Base-by-base conservation (phyloP, 2,329 filamentous ascomycete species). In the Magnaporthiopsis rhizophila region DNA sequence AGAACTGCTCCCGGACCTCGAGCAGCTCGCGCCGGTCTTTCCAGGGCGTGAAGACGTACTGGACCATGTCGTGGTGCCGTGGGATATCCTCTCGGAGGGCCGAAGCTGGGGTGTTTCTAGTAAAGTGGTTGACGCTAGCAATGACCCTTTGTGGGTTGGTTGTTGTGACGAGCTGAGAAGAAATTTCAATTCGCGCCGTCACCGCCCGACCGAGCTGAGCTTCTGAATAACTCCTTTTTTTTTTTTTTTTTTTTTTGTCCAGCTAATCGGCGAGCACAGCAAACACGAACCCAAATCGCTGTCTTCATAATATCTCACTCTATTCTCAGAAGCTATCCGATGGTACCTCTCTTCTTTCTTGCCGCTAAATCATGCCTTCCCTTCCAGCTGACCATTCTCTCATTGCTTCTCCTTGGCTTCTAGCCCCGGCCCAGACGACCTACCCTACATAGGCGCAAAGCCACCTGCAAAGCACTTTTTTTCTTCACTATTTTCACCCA, bases 11-110 rank as follows among this genome's bases (percentile, higher is more conserved):
- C 66, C 89, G 84, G 64, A 92, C 84, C 61, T 78, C 74, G 65
- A 91, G 81, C 66, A 93, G 83, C 73, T 92, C 89, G 65, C 77
- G 72, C 64, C 81, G 82, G 74, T 84, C 78, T 68, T 88, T 86
- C 89, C 89, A 92, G 45, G 89, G 89, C 64, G 89, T 91, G 71
- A 89, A 86, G 67, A 88, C 81, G 76, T 90, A 91, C 71, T 87
- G 85, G 34, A 89, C 85, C 87, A 89, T 90, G 32, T 8, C 8
- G 18, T 50, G 38, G 38, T 90, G 32, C 3, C 8, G 18, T 50
- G 38, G 38, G 38, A 18, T 50, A 7, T 21, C 15, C 21, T 6
- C 38, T 12, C 34, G 34, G 34, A 13, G 34, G 11, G 11, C 12
- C 11, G 30, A 13, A 36, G 11, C 11, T 36, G 34, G 34, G 11